These are phyloP conservation scores for Podaxis sp. DNA, from an alignment of 768 basidiomycete genomes.

Conservation along the genomic window DNA sequence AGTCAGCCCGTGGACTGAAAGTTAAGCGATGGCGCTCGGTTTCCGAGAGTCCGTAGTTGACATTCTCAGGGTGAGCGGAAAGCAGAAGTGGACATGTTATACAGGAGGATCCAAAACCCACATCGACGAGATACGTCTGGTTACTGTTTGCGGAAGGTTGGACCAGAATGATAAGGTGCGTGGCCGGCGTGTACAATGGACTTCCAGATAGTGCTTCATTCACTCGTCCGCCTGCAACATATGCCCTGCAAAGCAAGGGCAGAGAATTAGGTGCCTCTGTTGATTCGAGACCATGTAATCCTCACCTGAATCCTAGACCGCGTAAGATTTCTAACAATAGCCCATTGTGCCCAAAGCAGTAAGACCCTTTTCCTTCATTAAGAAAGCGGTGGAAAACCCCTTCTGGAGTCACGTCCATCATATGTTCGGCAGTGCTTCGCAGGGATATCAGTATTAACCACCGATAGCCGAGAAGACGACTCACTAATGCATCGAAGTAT, in stretches of 20 bases:
- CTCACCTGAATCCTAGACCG: conserved; percentile 31
- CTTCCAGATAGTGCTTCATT: conserved; percentile 19
- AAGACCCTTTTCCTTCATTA: conserved; percentile 21
- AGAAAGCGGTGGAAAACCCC: conserved; percentile 25
- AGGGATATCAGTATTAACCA: not conserved
- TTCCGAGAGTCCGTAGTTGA: conserved; percentile 1
- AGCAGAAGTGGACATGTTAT: conserved; percentile 30
- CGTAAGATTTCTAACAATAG: conserved; percentile 28
- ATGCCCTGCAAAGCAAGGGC: conserved; percentile 22
- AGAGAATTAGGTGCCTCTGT: not conserved
- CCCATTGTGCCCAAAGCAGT: conserved; percentile 31
- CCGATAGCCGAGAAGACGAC: conserved; percentile 10
- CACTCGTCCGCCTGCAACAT: conserved; percentile 27
- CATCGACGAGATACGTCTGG: conserved; percentile 32
- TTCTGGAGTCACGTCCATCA: conserved; percentile 27
- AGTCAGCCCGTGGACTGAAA: not conserved
- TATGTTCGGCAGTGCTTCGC: conserved; percentile 21
- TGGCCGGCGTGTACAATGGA: conserved; percentile 17
- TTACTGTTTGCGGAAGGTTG: conserved; percentile 28
- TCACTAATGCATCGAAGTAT: conserved; percentile 39
- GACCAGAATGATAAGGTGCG: conserved; percentile 31
- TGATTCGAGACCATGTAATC: not conserved
- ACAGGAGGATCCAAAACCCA: conserved; percentile 28
- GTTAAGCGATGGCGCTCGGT: conserved; percentile 13
- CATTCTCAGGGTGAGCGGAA: conserved; percentile 15